Conservation (phyloP, 345 rosid genomes). For the Kandelia obovata region DNA sequence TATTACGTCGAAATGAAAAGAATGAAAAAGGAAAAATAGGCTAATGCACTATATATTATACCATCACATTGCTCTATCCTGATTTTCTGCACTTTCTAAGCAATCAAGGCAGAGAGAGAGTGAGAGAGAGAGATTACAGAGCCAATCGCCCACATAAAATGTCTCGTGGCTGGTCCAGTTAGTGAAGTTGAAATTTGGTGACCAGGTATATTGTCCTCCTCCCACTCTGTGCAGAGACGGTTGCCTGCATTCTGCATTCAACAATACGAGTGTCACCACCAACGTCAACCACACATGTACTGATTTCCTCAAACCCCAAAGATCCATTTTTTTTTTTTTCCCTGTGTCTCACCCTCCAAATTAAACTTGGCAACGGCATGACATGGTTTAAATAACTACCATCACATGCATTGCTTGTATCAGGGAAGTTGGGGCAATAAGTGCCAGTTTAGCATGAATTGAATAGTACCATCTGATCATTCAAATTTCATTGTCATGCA, state of each 20-base stretch:
- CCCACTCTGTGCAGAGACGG: constrained; percentile 24
- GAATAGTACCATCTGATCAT: not conserved
- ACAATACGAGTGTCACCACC: not conserved
- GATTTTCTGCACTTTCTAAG: not conserved
- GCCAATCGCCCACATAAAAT: constrained; percentile 30
- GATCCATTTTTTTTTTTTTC: not conserved
- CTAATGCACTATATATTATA: not conserved
- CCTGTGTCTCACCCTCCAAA: not conserved
- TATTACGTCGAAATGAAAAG: too few relatives aligned
- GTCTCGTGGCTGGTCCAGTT: constrained; percentile 16
- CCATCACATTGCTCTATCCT: not conserved
- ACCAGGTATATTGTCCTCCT: constrained; percentile 24
- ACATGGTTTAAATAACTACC: not conserved
- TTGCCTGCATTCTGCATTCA: constrained; percentile 3
- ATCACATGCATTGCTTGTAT: not conserved
- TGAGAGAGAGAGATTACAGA: constrained; percentile 6
- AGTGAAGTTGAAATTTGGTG: constrained; percentile 12
- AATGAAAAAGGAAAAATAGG: too few relatives aligned
- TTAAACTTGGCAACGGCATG: not conserved
- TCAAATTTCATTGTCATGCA: not conserved
- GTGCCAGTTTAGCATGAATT: not conserved
- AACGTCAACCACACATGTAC: not conserved
- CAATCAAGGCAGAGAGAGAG: not conserved
- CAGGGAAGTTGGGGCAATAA: not conserved
- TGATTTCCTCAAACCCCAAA: not conserved